A percentile compares a stretch with the other conserved stretches of the same genome.
Evolutionary conservation across 148 eudicot genomes (phyloP).

Genomic region (Oxyria digyna): DNA sequence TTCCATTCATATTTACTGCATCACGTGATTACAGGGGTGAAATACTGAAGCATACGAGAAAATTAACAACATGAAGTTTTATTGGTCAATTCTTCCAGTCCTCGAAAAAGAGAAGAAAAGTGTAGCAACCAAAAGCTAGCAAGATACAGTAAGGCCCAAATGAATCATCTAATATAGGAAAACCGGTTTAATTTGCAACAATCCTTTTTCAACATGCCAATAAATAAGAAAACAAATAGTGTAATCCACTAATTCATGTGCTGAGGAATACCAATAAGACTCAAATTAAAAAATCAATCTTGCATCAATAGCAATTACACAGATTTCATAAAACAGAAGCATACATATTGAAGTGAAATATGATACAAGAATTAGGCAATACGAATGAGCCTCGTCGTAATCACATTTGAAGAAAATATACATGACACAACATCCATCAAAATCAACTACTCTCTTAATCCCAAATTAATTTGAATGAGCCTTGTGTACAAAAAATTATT

Average conservation of each 20-base stretch:
- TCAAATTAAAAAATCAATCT: neutral
- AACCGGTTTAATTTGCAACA: neutral
- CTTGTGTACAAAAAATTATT: neutral
- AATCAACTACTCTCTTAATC: neutral
- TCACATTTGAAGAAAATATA: neutral
- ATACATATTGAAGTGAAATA: neutral
- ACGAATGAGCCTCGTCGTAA: neutral
- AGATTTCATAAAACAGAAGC: neutral
- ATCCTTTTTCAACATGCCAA: neutral
- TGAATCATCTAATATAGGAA: neutral
- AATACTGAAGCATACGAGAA: conserved; percentile 2
- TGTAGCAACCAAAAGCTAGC: neutral
- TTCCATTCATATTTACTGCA: conserved; percentile 62
- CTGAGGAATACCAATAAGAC: neutral
- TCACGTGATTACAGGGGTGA: conserved; percentile 5
- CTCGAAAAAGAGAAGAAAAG: neutral
- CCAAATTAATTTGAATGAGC: neutral
- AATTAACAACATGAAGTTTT: neutral
- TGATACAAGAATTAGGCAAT: neutral
- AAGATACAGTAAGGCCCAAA: neutral
- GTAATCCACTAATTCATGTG: neutral
- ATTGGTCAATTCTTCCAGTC: neutral
- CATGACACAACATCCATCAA: neutral
- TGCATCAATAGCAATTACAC: neutral
- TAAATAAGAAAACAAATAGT: neutral